Conservation (phyloP, 257 asterid genomes). For the Galeopsis tetrahit region DNA sequence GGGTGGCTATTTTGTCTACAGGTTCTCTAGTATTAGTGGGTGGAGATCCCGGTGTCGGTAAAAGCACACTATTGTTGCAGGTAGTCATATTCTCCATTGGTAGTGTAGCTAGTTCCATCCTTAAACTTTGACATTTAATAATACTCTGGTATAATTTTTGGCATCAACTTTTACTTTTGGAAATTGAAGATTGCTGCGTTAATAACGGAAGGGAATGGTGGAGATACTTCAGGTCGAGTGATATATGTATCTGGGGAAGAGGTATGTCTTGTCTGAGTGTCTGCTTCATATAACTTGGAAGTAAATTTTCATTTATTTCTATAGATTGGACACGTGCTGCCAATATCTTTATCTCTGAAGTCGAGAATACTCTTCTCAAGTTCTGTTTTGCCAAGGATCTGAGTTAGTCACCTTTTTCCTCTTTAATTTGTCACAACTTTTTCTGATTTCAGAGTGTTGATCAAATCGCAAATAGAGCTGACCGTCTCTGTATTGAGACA, state of each 20-base stretch:
- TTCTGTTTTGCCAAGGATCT: not conserved
- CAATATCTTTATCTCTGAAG: slow-evolving; percentile 7
- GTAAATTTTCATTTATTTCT: slow-evolving; percentile 17
- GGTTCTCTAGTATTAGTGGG: slow-evolving; percentile 94
- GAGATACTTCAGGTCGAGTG: slow-evolving; percentile 60
- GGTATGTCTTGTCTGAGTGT: slow-evolving; percentile 47
- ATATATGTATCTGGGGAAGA: slow-evolving; percentile 98
- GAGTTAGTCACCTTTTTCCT: not conserved
- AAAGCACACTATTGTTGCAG: slow-evolving; percentile 93
- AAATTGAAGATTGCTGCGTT: slow-evolving; percentile 77
- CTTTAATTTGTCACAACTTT: slow-evolving; percentile 15
- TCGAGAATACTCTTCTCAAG: slow-evolving; percentile 15
- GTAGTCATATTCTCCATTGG: slow-evolving; percentile 42
- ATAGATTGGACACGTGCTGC: slow-evolving; percentile 20
- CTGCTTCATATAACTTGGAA: slow-evolving; percentile 28
- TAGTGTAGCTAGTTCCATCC: slow-evolving; percentile 24
- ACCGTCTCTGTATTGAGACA: slow-evolving; percentile 69
- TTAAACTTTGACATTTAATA: slow-evolving; percentile 12
- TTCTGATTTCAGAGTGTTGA: slow-evolving; percentile 78
- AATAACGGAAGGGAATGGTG: slow-evolving; percentile 63
- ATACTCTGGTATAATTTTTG: slow-evolving; percentile 28
- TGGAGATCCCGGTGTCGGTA: slow-evolving; percentile 99
- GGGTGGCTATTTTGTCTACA: slow-evolving; percentile 34
- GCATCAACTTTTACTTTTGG: slow-evolving; percentile 30
- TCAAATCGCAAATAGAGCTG: slow-evolving; percentile 93